Percentiles rank a stretch among this genome's conserved stretches.
These are phyloP conservation scores for Diaporthe citriasiana DNA, from an alignment of 2,329 filamentous ascomycete species.

Conservation along the genomic window DNA sequence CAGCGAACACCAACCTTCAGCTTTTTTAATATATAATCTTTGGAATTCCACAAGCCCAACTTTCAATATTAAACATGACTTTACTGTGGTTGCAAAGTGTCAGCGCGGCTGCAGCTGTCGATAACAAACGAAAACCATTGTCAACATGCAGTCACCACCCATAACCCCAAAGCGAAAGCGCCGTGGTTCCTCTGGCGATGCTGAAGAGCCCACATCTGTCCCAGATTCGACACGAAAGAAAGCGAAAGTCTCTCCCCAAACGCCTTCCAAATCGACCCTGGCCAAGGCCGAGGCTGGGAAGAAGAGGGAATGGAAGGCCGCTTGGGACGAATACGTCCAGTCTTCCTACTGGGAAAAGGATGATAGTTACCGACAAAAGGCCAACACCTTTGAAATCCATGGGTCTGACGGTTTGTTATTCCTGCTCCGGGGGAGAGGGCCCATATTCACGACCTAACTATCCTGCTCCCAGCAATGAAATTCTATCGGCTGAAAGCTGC, in stretches of 20 bases:
- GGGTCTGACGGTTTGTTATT: neutral
- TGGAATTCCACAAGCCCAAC: neutral
- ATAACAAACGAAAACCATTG: neutral
- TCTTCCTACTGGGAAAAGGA: neutral
- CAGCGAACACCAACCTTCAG: neutral
- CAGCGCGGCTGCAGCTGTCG: neutral
- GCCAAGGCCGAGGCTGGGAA: neutral
- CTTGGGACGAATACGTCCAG: neutral
- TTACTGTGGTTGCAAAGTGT: neutral
- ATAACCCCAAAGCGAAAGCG: constrained; percentile 5
- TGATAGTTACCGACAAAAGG: neutral
- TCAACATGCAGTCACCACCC: constrained; percentile 9
- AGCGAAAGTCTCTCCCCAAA: neutral
- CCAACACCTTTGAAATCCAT: neutral
- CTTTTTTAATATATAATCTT: neutral
- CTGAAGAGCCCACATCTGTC: neutral
- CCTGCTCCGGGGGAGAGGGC: too few relatives aligned
- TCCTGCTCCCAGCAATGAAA: neutral
- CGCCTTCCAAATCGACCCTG: constrained; percentile 8
- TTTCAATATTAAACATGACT: neutral
- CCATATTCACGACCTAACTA: neutral
- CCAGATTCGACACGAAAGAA: neutral
- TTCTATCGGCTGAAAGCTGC: neutral
- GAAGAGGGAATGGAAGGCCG: constrained; percentile 3
- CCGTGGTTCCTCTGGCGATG: neutral